Evolutionary conservation across 345 rosid genomes (phyloP).

Genomic region (Euphorbia tirucalli): DNA sequence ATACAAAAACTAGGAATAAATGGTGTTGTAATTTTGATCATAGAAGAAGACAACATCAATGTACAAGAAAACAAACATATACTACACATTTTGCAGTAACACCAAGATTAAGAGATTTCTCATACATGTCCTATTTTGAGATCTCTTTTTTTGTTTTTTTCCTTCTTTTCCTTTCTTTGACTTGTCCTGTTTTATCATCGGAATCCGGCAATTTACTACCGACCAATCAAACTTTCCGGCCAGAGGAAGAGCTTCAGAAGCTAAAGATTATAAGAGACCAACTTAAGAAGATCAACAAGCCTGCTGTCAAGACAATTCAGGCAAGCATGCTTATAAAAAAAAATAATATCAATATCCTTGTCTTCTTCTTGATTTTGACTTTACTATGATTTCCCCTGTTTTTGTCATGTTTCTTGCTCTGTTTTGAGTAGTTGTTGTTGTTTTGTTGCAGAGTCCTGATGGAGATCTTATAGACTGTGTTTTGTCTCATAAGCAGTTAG

Average conservation of each 20-base stretch:
- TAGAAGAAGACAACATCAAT: conserved; percentile 50
- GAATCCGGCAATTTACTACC: conserved; percentile 29
- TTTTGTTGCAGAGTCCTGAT: conserved; percentile 66
- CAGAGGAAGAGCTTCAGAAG: conserved; percentile 55
- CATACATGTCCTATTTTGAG: conserved; percentile 41
- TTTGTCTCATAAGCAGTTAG: conserved; percentile 70
- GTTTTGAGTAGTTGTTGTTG: conserved; percentile 11
- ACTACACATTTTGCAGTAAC: conserved; percentile 14
- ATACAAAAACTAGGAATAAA: conserved; percentile 48
- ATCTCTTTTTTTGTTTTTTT: conserved; percentile 39
- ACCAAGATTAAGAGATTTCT: conserved; percentile 30
- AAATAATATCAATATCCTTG: not conserved
- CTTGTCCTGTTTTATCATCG: conserved; percentile 45
- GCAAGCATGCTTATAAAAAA: conserved; percentile 30
- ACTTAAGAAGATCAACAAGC: conserved; percentile 85
- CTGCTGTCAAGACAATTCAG: conserved; percentile 78
- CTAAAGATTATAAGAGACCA: conserved; percentile 52
- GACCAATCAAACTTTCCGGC: conserved; percentile 59
- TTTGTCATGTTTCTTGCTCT: conserved; percentile 11
- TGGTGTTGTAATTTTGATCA: conserved; percentile 45
- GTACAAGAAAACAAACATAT: conserved; percentile 22
- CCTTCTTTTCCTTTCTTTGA: conserved; percentile 45
- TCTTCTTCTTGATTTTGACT: not conserved
- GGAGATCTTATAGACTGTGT: conserved; percentile 91
- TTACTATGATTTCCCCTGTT: conserved; percentile 8